Evolutionary conservation across 202 grass and related monocot genomes (phyloP).

Genomic region (Tripidium arundinaceum): DNA sequence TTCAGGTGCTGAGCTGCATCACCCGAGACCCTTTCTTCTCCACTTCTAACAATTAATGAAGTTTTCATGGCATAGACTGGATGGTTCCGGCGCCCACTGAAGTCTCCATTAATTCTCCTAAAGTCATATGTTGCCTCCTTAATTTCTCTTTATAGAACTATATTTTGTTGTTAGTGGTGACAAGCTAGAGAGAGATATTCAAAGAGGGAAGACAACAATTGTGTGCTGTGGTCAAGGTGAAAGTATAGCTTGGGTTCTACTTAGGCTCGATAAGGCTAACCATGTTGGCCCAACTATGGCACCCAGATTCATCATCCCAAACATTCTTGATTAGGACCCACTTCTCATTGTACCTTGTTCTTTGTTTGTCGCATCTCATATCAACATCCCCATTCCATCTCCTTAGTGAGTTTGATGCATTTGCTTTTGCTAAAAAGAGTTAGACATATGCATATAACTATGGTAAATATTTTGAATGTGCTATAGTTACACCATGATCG

Average conservation of each 20-base stretch:
- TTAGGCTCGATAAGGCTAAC: neutral
- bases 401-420: neutral
- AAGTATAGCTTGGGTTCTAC: neutral
- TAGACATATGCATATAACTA: neutral
- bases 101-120: neutral
- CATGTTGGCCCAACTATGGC: neutral
- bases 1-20: neutral
- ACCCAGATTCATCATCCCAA: neutral
- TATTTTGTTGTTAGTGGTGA: neutral
- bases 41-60: neutral
- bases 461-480: neutral
- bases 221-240: neutral
- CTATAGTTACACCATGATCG: neutral
- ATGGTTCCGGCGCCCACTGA: neutral
- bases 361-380: neutral
- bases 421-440: neutral
- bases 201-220: neutral
- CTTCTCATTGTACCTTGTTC: neutral
- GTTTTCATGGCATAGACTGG: no score
- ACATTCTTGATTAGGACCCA: neutral
- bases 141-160: neutral
- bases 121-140: neutral
- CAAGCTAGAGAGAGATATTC: neutral
- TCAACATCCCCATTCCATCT: neutral
- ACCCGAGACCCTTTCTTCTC: neutral